Conservation (phyloP, 2,329 filamentous ascomycete species). For the Monilinia laxa region DNA sequence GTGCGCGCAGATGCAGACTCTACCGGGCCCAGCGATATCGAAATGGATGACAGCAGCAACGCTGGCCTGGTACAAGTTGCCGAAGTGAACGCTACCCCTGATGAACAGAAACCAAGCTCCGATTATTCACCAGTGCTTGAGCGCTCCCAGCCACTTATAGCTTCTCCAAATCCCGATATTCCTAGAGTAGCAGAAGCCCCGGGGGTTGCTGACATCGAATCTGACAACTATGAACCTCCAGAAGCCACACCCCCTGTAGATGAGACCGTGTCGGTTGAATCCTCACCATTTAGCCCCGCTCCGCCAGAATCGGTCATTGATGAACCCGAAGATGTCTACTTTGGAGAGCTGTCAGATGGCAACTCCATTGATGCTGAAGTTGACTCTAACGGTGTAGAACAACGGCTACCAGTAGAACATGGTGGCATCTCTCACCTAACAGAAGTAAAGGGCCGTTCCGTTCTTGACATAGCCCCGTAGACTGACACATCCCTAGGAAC, state of each 20-base stretch:
- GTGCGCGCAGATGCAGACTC: constrained; percentile 37
- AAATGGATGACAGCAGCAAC: constrained; percentile 35
- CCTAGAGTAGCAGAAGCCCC: constrained; percentile 9
- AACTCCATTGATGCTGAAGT: constrained; percentile 24
- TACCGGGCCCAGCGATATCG: constrained; percentile 26
- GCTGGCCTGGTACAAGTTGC: constrained; percentile 27
- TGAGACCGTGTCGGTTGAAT: constrained; percentile 31
- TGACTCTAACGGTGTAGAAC: constrained; percentile 27
- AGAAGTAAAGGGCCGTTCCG: constrained; percentile 34
- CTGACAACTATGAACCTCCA: constrained; percentile 58
- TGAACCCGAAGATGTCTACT: constrained; percentile 20
- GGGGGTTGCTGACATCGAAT: constrained; percentile 36
- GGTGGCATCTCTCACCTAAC: constrained; percentile 26
- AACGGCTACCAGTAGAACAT: constrained; percentile 26
- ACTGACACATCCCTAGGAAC: constrained; percentile 34
- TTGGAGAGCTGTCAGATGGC: constrained; percentile 23
- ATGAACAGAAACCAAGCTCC: constrained; percentile 29
- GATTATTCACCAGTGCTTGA: constrained; percentile 34
- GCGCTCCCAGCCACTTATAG: constrained; percentile 20
- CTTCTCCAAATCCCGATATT: neutral
- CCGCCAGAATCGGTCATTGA: constrained; percentile 40
- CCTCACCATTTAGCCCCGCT: constrained; percentile 46
- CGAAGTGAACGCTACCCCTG: constrained; percentile 22
- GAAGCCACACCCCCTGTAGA: constrained; percentile 41
- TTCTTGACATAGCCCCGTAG: constrained; percentile 25